A percentile compares a stretch with the other conserved stretches of the same genome.
Conservation (phyloP, 768 basidiomycete genomes). For the Clathrus columnatus region DNA sequence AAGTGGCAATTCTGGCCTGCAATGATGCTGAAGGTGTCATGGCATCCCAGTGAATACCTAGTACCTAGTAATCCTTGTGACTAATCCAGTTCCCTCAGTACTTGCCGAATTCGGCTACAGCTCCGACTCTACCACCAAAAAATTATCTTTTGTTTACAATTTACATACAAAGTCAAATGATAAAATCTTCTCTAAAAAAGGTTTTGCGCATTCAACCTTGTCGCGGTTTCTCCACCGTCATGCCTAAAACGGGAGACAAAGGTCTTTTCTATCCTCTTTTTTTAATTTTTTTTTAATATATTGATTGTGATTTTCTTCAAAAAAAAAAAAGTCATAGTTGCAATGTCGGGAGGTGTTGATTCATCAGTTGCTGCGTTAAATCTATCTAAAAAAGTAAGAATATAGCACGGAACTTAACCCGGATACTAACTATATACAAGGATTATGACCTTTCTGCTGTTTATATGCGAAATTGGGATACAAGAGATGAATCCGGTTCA, state of each 20-base stretch:
- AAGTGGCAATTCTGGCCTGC: constrained; percentile 54
- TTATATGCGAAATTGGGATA: constrained; percentile 97
- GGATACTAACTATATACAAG: constrained; percentile 26
- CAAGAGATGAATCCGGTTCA: constrained; percentile 67
- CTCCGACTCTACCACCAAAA: too few species aligned
- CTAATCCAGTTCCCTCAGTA: too few species aligned
- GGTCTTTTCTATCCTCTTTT: background rate
- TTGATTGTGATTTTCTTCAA: constrained; percentile 2
- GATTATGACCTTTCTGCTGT: constrained; percentile 79
- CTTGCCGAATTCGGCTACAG: too few species aligned
- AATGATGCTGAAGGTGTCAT: constrained; percentile 35
- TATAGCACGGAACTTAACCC: background rate
- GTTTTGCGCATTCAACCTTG: too few species aligned
- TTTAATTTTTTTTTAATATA: background rate
- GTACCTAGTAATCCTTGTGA: too few species aligned
- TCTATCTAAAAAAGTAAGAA: constrained; percentile 53
- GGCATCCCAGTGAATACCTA: background rate
- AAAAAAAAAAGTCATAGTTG: constrained; percentile 90
- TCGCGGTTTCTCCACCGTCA: background rate
- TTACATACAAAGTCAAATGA: too few species aligned
- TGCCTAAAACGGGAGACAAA: background rate
- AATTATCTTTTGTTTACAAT: too few species aligned
- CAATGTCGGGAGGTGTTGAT: constrained; percentile 95
- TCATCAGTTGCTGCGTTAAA: constrained; percentile 83
- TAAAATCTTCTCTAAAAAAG: too few species aligned